Conservation (phyloP, 2,329 filamentous ascomycete species). For the Aspergillus candidus region DNA sequence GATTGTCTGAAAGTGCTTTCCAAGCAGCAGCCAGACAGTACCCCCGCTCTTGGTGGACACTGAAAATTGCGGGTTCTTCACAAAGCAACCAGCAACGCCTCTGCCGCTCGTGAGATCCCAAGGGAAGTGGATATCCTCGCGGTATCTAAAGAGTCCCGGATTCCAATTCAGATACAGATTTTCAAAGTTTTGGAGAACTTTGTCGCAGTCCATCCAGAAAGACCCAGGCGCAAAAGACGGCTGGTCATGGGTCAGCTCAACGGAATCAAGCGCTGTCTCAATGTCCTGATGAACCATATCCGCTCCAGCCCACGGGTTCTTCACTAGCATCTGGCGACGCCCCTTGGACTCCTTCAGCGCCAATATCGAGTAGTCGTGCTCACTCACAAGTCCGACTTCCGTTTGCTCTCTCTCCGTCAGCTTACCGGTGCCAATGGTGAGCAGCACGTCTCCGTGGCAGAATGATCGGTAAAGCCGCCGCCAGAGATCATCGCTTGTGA, state of each 20-base stretch:
- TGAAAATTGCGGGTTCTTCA: constrained; percentile 58
- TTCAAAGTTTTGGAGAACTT: constrained; percentile 85
- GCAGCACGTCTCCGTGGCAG: constrained; percentile 69
- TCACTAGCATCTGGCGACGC: constrained; percentile 68
- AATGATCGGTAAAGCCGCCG: constrained; percentile 67
- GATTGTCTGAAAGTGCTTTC: constrained; percentile 71
- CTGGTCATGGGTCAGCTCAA: constrained; percentile 13
- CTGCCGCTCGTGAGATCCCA: constrained; percentile 59
- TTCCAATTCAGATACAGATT: constrained; percentile 98
- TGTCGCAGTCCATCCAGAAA: constrained; percentile 89
- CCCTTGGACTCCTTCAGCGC: constrained; percentile 62
- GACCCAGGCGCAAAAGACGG: constrained; percentile 56
- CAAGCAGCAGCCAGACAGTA: constrained; percentile 76
- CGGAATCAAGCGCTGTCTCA: constrained; percentile 7
- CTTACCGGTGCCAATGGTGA: constrained; percentile 85
- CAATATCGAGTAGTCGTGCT: constrained; percentile 91
- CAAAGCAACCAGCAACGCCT: constrained; percentile 66
- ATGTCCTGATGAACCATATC: constrained; percentile 43
- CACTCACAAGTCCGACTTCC: constrained; percentile 72
- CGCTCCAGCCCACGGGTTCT: constrained; percentile 86
- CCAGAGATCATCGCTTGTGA: constrained; percentile 73
- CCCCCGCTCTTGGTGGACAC: constrained; percentile 51
- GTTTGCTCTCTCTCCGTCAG: constrained; percentile 71
- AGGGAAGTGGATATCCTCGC: constrained; percentile 83
- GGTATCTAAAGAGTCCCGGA: constrained; percentile 69